phyloP scores from a whole-genome alignment of 176 grass and related monocot genomes.

The Musa schizocarpa region DNA sequence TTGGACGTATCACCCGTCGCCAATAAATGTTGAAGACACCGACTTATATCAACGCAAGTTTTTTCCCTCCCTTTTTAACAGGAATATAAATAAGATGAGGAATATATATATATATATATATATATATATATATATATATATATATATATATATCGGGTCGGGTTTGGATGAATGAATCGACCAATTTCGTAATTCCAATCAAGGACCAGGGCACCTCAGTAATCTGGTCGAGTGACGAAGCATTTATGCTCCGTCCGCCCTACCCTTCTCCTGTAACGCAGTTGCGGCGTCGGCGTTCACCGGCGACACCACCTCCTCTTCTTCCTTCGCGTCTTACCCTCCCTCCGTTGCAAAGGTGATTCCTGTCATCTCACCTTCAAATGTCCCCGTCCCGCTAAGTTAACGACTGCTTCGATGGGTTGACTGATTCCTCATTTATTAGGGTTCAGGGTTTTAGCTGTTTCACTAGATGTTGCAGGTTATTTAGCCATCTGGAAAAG shows the following conservation, averaged over 20 bases:
- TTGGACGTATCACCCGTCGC: no score
- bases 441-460: not conserved
- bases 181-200: not conserved
- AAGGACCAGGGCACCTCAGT: not conserved
- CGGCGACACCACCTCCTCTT: not conserved
- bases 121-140: not conserved
- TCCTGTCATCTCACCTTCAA: not conserved
- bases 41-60: no score
- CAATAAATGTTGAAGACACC: no score
- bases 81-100: no score
- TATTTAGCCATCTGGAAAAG: not conserved
- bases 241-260: not conserved
- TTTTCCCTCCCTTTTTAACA: no score
- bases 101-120: no score
- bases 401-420: not conserved
- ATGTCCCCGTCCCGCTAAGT: not conserved
- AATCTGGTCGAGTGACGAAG: not conserved
- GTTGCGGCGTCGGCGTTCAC: not conserved
- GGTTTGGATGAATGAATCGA: not conserved
- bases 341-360: not conserved
- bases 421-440: not conserved
- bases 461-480: not conserved
- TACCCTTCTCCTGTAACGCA: not conserved
- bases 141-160: not conserved
- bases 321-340: not conserved